Conservation (phyloP, 2,329 filamentous ascomycete genomes). For the Fusarium sp. region DNA sequence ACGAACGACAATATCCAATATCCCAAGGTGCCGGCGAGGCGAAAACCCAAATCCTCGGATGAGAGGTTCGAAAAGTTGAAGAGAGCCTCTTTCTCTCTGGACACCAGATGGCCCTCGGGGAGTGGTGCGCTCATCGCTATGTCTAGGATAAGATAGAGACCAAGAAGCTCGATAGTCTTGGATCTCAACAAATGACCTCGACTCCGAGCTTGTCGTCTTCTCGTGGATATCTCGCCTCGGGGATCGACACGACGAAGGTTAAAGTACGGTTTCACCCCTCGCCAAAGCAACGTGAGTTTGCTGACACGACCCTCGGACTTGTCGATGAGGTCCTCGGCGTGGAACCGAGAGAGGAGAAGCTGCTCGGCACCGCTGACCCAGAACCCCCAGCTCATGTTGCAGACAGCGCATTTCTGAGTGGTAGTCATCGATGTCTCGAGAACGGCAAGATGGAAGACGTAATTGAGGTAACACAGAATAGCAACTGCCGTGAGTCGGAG, state of each 20-base stretch:
- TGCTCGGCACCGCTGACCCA: not conserved
- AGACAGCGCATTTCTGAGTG: not conserved
- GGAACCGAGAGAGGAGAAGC: not conserved
- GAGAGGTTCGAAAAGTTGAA: accelerated
- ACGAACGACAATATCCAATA: not conserved
- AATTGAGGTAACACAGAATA: not conserved
- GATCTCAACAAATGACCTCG: not conserved
- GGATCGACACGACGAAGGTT: not conserved
- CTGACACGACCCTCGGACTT: accelerated
- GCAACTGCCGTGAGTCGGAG: not conserved
- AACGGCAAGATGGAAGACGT: not conserved
- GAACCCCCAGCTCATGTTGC: constrained; percentile 2
- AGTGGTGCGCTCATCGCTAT: not conserved
- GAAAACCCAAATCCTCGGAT: not conserved
- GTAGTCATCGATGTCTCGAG: not conserved
- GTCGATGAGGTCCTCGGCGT: not conserved
- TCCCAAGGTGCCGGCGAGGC: not conserved
- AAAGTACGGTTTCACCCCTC: not conserved
- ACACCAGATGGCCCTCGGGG: not conserved
- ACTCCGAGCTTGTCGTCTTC: accelerated
- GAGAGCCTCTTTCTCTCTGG: not conserved
- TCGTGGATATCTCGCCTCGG: not conserved
- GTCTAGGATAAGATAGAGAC: not conserved
- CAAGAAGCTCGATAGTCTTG: not conserved
- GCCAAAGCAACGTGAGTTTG: not conserved